Evolutionary conservation across 495 filamentous ascomycete species (phyloP).

Genomic region (Penicillium verhagenii): DNA sequence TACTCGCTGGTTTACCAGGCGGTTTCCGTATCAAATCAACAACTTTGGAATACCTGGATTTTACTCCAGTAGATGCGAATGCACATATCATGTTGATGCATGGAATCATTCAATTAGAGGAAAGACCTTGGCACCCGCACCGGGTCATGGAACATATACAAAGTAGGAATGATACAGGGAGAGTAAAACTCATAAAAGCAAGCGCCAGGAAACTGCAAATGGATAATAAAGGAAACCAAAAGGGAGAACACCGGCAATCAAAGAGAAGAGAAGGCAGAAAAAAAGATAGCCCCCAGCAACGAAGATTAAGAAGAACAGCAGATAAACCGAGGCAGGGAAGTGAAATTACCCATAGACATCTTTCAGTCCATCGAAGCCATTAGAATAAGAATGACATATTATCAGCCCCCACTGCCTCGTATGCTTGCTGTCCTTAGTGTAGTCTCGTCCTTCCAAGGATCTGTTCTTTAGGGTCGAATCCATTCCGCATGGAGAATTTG

Average conservation of each 20-base stretch:
- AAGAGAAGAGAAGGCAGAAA: slow-evolving; percentile 5
- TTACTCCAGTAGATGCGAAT: no score
- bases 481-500: background rate
- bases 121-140: slow-evolving; percentile 11
- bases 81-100: slow-evolving; percentile 17
- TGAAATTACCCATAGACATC: slow-evolving; percentile 3
- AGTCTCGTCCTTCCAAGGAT: background rate
- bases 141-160: slow-evolving; percentile 28
- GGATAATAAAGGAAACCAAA: background rate
- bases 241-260: slow-evolving; percentile 11
- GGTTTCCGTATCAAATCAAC: no score
- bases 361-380: slow-evolving; percentile 2
- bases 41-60: no score
- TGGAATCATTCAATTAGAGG: slow-evolving; percentile 24
- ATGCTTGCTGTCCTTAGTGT: slow-evolving; percentile 10
- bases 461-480: background rate
- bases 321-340: slow-evolving; percentile 13
- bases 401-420: background rate
- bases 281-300: slow-evolving; percentile 10
- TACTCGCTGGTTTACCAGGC: no score
- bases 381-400: background rate
- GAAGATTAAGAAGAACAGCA: slow-evolving; percentile 18
- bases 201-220: slow-evolving; percentile 11
- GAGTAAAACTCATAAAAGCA: slow-evolving; percentile 5
- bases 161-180: slow-evolving; percentile 23